Conservation (phyloP, 2,329 filamentous ascomycete genomes). For the Aspergillus carbonarius region DNA sequence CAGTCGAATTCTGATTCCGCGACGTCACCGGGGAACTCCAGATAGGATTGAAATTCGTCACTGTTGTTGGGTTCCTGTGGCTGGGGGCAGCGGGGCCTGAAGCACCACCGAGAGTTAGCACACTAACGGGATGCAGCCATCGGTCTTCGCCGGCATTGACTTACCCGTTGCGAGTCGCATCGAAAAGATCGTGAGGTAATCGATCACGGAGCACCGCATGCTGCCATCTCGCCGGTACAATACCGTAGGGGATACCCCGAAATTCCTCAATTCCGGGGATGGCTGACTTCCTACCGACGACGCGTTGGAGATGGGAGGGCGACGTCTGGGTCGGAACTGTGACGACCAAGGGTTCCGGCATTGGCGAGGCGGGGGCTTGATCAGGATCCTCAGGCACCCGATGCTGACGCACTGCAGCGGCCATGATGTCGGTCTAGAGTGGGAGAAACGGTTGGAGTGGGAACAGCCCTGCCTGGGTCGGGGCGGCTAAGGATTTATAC, state of each 20-base stretch:
- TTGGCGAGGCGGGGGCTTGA: not conserved
- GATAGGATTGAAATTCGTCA: not conserved
- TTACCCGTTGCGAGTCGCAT: not conserved
- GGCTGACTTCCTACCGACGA: not conserved
- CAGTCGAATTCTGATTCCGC: not conserved
- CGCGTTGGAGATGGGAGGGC: not conserved
- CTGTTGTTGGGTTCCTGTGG: slow-evolving; percentile 5
- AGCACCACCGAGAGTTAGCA: not conserved
- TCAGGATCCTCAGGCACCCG: not conserved
- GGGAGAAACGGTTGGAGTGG: too few species aligned
- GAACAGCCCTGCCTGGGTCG: not conserved
- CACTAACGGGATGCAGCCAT: too few species aligned
- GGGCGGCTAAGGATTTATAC: slow-evolving; percentile 4
- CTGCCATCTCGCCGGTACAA: slow-evolving; percentile 1
- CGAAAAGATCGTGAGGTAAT: not conserved
- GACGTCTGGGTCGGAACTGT: not conserved
- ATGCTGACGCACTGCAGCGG: not conserved
- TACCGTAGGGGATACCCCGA: slow-evolving; percentile 1
- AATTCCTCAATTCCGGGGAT: slow-evolving; percentile 3
- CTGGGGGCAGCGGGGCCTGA: not conserved
- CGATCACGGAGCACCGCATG: slow-evolving; percentile 4
- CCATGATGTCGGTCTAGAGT: not conserved
- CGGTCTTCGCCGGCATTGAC: not conserved
- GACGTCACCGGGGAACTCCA: not conserved
- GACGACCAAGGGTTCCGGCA: not conserved